Base-by-base conservation (phyloP, 164 flowering plant species). In the Cinnamomum chago region DNA sequence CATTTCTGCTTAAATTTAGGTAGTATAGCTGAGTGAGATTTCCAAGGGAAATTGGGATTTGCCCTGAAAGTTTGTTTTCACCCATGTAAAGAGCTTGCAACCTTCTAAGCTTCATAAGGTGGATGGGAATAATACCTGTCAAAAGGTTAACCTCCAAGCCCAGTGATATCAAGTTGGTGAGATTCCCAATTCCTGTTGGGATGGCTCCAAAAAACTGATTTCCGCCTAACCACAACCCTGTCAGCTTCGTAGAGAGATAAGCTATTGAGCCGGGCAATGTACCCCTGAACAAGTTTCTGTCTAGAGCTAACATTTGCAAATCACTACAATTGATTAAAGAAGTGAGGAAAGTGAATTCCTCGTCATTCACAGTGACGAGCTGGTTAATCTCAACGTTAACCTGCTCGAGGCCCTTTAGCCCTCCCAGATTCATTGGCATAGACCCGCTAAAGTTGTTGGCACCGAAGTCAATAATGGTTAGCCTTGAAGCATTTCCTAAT, bases 241-340 rank as follows among this genome's bases (percentile, higher is more conserved):
- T 25, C 14, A 85, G 79, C 9, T 1, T 35, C 10, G 70, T 81
- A 2, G 91, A 86, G 27, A 89, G 86, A 72, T 86, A 82, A 11
- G 83, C 88, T 10, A 86, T 74, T 12, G 91, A 81, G 9, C 76
- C 75, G 2, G 89, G 90, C 64, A 89, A 60, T 2, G 11, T 69
- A 14, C 93, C 93, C 28, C 72, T 80, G 4, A 89, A 35, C 52
- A 9, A 72, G 74, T 89, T 89, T n/a, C 68, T 79, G 58, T 78
- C 85, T 3, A 86, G 10, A 1, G 81, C 84, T 5, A 89, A 80
- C n/a, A 58, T 58, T 5, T 73, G 24, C 2, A 89, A 82, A 17
- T 13, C 62, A 15, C 84, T 75, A 25, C 83, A 76, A 58, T 86
- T 88, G 40, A 72, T 47, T 68, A 88, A 70, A 50, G 83, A 73